phyloP scores from a whole-genome alignment of 768 basidiomycete genomes.

The Antrodiella citrinella region DNA sequence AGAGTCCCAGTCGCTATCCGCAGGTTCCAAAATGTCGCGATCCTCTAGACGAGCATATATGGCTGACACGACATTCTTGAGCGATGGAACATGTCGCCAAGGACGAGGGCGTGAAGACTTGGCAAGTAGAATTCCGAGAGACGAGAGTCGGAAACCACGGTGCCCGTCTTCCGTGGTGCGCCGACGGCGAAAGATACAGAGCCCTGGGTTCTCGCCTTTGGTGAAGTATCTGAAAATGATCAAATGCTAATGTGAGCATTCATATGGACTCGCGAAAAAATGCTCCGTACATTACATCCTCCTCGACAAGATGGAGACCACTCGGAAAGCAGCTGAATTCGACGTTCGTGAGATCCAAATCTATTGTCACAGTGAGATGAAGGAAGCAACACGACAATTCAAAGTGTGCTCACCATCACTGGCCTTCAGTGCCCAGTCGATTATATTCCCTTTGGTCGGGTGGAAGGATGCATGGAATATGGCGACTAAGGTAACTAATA shows the following conservation, averaged over 20 bases:
- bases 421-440: constrained; percentile 74
- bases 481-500: constrained; percentile 41
- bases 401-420: constrained; percentile 43
- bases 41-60: constrained; percentile 47
- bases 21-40: constrained; percentile 38
- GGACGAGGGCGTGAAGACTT: constrained; percentile 61
- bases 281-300: constrained; percentile 62
- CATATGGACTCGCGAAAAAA: too few species aligned
- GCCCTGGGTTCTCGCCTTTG: constrained; percentile 58
- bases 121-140: constrained; percentile 66
- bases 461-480: constrained; percentile 84
- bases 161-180: constrained; percentile 64
- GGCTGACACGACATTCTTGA: constrained; percentile 49
- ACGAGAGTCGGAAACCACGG: constrained; percentile 73
- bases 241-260: constrained; percentile 3
- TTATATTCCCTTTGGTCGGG: constrained; percentile 69
- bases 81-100: constrained; percentile 60
- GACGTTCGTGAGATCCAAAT: constrained; percentile 57
- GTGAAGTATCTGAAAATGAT: constrained; percentile 54
- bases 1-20: constrained; percentile 54
- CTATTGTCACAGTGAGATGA: constrained; percentile 26
- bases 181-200: constrained; percentile 67
- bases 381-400: not conserved
- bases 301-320: constrained; percentile 72
- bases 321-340: constrained; percentile 81